Percentiles rank a stretch among this genome's conserved stretches.
Conservation (phyloP, 257 asterid genomes). For the Leonotis leonurus region DNA sequence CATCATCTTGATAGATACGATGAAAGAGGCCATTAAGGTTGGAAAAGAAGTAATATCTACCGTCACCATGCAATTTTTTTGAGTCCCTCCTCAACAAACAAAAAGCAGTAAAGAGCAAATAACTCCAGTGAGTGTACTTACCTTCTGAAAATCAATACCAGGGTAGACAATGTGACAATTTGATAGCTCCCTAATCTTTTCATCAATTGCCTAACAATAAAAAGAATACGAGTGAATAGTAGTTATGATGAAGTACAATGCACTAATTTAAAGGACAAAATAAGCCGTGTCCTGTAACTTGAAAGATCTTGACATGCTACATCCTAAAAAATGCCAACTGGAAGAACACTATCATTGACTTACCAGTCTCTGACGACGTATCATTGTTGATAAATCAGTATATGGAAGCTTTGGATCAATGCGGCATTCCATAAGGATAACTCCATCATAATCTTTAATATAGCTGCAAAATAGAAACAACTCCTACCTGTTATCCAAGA, state of each 20-base stretch:
- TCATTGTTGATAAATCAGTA: constrained; percentile 94
- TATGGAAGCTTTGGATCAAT: constrained; percentile 93
- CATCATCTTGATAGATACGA: neutral
- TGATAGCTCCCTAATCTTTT: constrained; percentile 89
- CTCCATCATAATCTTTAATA: constrained; percentile 96
- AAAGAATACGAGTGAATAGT: constrained; percentile 7
- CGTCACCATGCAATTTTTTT: neutral
- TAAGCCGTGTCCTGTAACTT: neutral
- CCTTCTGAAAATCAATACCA: constrained; percentile 98
- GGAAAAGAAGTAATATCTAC: neutral
- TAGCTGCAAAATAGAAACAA: constrained; percentile 38
- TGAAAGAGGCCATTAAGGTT: neutral
- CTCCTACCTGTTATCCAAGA: constrained; percentile 2
- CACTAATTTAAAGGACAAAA: neutral
- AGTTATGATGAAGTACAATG: neutral
- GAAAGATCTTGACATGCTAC: constrained; percentile 2
- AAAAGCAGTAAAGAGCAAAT: constrained; percentile 11
- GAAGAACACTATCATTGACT: constrained; percentile 2
- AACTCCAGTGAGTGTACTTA: constrained; percentile 22
- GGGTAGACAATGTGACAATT: constrained; percentile 92
- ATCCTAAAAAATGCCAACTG: neutral
- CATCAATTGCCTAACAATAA: constrained; percentile 86
- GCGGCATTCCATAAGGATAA: constrained; percentile 95
- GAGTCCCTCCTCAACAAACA: no score
- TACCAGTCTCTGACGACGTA: constrained; percentile 95